phyloP scores from a whole-genome alignment of 2,329 filamentous ascomycete genomes.

The Samsoniella hepiali region DNA sequence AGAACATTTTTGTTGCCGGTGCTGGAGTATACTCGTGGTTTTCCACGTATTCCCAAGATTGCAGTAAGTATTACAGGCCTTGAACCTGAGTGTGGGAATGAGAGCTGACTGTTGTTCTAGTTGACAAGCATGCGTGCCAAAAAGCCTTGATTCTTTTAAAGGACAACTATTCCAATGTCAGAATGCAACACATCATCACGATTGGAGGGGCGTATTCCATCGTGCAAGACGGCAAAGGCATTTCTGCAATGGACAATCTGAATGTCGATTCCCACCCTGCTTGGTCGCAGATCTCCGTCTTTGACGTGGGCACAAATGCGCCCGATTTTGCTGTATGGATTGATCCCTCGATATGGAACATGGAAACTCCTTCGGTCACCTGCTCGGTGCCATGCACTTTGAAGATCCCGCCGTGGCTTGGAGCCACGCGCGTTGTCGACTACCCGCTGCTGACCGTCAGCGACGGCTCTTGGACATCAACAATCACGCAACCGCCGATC shows the following conservation, averaged over 20 bases:
- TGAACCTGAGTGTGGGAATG: not conserved
- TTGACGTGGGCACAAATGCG: not conserved
- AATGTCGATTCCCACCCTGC: not conserved
- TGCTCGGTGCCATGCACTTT: not conserved
- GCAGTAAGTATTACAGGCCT: not conserved
- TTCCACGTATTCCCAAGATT: not conserved
- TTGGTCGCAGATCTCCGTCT: not conserved
- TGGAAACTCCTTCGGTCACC: not conserved
- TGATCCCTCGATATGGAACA: not conserved
- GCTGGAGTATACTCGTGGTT: not conserved
- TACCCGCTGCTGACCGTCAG: constrained; percentile 4
- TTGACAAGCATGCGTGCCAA: not conserved
- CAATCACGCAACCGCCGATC: not conserved
- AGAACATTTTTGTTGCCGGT: not conserved
- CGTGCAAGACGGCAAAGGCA: not conserved
- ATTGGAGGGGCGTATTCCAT: not conserved
- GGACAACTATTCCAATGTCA: not conserved
- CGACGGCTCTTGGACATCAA: not conserved
- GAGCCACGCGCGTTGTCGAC: not conserved
- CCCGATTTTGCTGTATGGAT: not conserved
- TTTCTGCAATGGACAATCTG: not conserved
- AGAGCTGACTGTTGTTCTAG: not conserved
- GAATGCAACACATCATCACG: not conserved
- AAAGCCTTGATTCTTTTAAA: not conserved
- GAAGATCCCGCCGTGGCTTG: constrained; percentile 1